Percentiles rank a stretch among this genome's conserved stretches.
Conservation (phyloP, 179 eudicot species). For the Actinidia arguta region DNA sequence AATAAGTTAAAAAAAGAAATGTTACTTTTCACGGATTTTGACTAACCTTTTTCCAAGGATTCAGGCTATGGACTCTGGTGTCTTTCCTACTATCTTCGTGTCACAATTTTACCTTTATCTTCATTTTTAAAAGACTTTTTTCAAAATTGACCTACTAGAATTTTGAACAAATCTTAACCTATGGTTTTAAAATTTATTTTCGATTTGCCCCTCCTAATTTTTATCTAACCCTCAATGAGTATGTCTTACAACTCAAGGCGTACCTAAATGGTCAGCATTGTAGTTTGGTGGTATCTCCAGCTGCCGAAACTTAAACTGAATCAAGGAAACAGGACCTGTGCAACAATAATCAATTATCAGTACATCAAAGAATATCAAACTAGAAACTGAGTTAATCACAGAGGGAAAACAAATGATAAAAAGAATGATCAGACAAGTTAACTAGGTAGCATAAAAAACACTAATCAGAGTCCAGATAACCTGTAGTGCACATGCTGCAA, state of each 20-base stretch:
- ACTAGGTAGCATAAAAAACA: background rate
- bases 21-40: too few species aligned
- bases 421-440: background rate
- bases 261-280: conserved; percentile 86
- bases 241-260: conserved; percentile 10
- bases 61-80: too few species aligned
- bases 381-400: background rate
- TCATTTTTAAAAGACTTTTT: too few species aligned
- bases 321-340: conserved; percentile 82
- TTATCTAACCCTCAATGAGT: too few species aligned
- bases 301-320: conserved; percentile 90
- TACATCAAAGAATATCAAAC: background rate
- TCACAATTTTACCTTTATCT: too few species aligned
- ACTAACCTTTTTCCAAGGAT: too few species aligned
- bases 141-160: too few species aligned
- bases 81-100: too few species aligned
- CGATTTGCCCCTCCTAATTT: too few species aligned
- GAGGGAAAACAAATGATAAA: conserved; percentile 2
- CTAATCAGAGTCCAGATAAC: conserved; percentile 34
- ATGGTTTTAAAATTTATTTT: too few species aligned
- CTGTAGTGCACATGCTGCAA: conserved; percentile 85
- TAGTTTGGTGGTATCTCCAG: conserved; percentile 86
- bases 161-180: too few species aligned
- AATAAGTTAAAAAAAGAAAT: too few species aligned
- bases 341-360: conserved; percentile 10